phyloP scores from a whole-genome alignment of 2,329 filamentous ascomycete species.

The Neodidymelliopsis sp. region DNA sequence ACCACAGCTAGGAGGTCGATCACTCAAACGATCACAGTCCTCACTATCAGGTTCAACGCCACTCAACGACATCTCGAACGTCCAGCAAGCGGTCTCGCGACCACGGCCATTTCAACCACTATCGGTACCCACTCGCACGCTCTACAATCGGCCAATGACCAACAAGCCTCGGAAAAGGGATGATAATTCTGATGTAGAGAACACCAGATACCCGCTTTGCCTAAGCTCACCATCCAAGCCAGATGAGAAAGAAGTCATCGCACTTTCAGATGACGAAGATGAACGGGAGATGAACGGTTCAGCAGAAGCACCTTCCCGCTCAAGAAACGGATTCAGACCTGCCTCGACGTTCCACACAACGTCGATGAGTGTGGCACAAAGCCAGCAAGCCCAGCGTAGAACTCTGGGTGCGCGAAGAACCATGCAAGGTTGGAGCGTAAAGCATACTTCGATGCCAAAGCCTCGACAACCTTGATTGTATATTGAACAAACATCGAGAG shows the following conservation, averaged over 20 bases:
- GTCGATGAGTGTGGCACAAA: constrained; percentile 46
- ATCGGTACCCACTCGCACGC: constrained; percentile 40
- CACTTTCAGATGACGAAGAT: constrained; percentile 10
- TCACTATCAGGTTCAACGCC: constrained; percentile 24
- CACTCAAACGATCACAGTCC: constrained; percentile 33
- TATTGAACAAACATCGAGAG: not conserved
- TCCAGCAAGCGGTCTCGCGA: constrained; percentile 18
- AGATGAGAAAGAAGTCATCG: constrained; percentile 24
- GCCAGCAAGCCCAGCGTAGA: constrained; percentile 46
- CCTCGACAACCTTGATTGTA: constrained; percentile 24
- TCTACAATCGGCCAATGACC: constrained; percentile 42
- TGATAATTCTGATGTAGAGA: constrained; percentile 31
- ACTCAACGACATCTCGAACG: constrained; percentile 46
- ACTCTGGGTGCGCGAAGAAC: constrained; percentile 60
- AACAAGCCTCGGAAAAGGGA: constrained; percentile 37
- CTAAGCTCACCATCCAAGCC: constrained; percentile 53
- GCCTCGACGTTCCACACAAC: constrained; percentile 56
- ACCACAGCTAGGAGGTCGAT: constrained; percentile 11
- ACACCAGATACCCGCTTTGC: constrained; percentile 57
- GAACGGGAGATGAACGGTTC: constrained; percentile 18
- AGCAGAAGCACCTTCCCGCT: constrained; percentile 9
- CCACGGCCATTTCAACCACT: constrained; percentile 32
- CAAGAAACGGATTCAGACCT: constrained; percentile 37
- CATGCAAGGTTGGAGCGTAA: constrained; percentile 60
- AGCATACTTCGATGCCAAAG: constrained; percentile 41